Evolutionary conservation across 1,284 basidiomycete genomes (phyloP), one percentile per base, ranked within the genome.

Genomic region (Ceratobasidium sp.): DNA sequence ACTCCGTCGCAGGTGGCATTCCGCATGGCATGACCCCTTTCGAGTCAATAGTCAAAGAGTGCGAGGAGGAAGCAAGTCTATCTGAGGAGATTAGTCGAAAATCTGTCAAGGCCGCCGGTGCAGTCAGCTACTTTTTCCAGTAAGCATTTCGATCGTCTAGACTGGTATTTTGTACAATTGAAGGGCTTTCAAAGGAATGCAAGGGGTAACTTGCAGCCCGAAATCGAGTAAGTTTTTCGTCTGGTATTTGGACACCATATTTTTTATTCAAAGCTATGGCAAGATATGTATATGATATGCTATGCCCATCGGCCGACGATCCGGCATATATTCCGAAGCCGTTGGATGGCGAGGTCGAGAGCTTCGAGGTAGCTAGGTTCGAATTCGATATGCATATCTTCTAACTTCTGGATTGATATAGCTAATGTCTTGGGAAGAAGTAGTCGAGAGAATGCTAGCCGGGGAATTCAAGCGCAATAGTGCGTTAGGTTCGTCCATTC

Each of bases 321-420:
- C 76, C 80, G 3, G 88, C 62, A 16, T 80, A 93, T 75, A 81
- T 85, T 48, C 92, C 93, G 0, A 85, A 84, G 58, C 96, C 96
- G 0, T 84, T 89, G 45, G 97, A 98, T 76, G 95, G 93, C 36
- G 97, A 98, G 79, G 96, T 98, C 3, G 94, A 97, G 78, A 90
- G 86, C 0, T 98, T 98, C 77, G 89, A 91, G 82, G 92, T 14
- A 26, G 16, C 46, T 23, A n/a, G 8, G 5, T 48, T 58, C 28
- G 9, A 12, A 28, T 32, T 45, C n/a, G n/a, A n/a, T n/a, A n/a
- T n/a, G n/a, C n/a, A n/a, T n/a, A n/a, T n/a, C n/a, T n/a, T n/a
- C n/a, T n/a, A n/a, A n/a, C 21, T 32, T 48, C 12, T 32, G 4
- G 12, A 23, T 16, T 34, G 8, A n/a, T 34, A 32, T 61, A 93